These are phyloP conservation scores for Fusarium temperatum DNA, from an alignment of 2,329 filamentous ascomycete species.

Conservation along the genomic window DNA sequence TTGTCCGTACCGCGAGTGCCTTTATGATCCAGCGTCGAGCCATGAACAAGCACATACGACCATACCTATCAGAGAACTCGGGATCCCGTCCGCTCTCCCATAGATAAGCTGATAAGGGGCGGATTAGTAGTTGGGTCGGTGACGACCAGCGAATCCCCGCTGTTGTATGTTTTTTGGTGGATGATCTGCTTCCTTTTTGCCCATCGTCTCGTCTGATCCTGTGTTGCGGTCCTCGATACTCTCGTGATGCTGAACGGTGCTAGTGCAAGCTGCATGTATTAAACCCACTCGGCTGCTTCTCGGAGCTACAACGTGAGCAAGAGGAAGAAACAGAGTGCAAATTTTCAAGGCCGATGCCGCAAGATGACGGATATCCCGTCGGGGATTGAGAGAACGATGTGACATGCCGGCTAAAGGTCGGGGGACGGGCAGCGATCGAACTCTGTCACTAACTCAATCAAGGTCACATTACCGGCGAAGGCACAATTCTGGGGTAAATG, in stretches of 20 bases:
- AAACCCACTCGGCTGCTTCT: neutral
- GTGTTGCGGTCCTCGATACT: neutral
- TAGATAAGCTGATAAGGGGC: neutral
- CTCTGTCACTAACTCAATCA: neutral
- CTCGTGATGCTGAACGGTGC: too few relatives aligned
- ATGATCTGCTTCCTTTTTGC: neutral
- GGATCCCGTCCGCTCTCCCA: neutral
- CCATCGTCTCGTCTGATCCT: too few relatives aligned
- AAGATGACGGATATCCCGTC: neutral
- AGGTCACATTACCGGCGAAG: neutral
- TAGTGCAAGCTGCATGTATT: neutral
- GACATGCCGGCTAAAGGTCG: neutral
- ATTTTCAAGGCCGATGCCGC: neutral
- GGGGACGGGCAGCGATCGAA: neutral
- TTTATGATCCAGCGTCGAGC: rapidly evolving
- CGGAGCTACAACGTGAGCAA: neutral
- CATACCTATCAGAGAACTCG: neutral
- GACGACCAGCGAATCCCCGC: neutral
- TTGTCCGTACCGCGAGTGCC: rapidly evolving
- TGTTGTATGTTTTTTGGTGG: neutral
- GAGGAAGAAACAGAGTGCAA: neutral
- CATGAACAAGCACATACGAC: rapidly evolving
- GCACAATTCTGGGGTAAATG: slow-evolving; percentile 4
- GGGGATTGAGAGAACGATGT: neutral
- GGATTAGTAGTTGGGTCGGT: neutral